Percentiles rank a stretch among this genome's conserved stretches.
Evolutionary conservation across 371 early-diverging fungal species (phyloP).

Genomic region (Entomophthora muscae): DNA sequence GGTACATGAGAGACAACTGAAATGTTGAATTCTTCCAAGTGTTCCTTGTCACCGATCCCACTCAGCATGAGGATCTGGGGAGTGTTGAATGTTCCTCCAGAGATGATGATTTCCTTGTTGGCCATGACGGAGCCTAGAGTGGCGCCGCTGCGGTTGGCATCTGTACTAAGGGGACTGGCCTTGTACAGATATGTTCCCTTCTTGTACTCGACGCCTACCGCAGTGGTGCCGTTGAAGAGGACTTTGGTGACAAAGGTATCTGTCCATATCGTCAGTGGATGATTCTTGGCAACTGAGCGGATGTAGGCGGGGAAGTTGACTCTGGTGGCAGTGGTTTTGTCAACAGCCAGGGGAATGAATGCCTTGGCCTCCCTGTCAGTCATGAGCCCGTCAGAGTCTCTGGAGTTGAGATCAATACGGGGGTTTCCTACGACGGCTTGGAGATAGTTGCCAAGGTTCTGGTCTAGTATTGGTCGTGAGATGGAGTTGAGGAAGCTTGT

Average conservation of each 20-base stretch:
- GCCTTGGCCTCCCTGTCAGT: background rate
- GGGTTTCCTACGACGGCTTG: background rate
- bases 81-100: too few relatives aligned
- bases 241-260: too few relatives aligned
- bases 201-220: too few relatives aligned
- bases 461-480: background rate
- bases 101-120: too few relatives aligned
- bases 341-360: constrained; percentile 1
- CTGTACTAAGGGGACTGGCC: background rate
- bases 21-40: too few relatives aligned
- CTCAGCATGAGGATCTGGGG: too few relatives aligned
- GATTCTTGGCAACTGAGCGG: background rate
- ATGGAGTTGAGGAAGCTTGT: constrained; percentile 2
- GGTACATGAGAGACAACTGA: too few relatives aligned
- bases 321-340: background rate
- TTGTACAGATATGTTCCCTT: too few relatives aligned
- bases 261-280: too few relatives aligned
- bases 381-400: background rate
- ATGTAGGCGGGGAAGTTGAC: constrained; percentile 1
- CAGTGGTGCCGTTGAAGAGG: too few relatives aligned
- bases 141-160: background rate
- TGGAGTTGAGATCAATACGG: background rate
- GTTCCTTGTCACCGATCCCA: too few relatives aligned
- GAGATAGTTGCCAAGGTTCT: background rate
- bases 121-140: too few relatives aligned